A percentile compares a stretch with the other conserved stretches of the same genome.
These are phyloP conservation scores for Pittosporum tobira DNA, from an alignment of 129 eudicot species.

Conservation along the genomic window DNA sequence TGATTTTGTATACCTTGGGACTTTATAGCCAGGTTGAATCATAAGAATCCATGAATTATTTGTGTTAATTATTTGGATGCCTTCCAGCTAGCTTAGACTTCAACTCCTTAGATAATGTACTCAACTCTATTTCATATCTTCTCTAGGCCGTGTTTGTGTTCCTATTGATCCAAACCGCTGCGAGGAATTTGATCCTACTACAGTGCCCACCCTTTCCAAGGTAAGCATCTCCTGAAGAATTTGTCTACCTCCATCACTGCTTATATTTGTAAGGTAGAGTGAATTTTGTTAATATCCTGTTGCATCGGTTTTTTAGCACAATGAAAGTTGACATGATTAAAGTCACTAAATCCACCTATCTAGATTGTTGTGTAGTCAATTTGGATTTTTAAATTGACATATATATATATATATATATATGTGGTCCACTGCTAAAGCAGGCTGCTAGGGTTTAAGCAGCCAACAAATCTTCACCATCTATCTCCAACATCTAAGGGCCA, in stretches of 20 bases:
- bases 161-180: constrained; percentile 79
- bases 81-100: constrained; percentile 1
- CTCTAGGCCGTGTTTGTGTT: constrained; percentile 79
- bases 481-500: too few relatives aligned
- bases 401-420: too few relatives aligned
- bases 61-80: neutral
- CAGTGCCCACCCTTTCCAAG: constrained; percentile 75
- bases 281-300: neutral
- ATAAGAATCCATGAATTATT: too few relatives aligned
- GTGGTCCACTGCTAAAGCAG: too few relatives aligned
- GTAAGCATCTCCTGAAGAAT: constrained; percentile 22
- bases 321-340: too few relatives aligned
- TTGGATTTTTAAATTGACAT: neutral
- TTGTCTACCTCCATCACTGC: neutral
- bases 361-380: neutral
- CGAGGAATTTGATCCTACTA: constrained; percentile 85
- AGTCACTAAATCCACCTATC: neutral
- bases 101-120: constrained; percentile 6
- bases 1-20: too few relatives aligned
- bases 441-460: too few relatives aligned
- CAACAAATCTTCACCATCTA: too few relatives aligned
- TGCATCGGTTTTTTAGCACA: neutral
- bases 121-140: constrained; percentile 6
- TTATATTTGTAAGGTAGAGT: constrained; percentile 1
- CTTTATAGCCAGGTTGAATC: too few relatives aligned